Evolutionary conservation across 2,329 filamentous ascomycete genomes (phyloP), one percentile per base, ranked within the genome.

Genomic region (Ascochyta rabiei): DNA sequence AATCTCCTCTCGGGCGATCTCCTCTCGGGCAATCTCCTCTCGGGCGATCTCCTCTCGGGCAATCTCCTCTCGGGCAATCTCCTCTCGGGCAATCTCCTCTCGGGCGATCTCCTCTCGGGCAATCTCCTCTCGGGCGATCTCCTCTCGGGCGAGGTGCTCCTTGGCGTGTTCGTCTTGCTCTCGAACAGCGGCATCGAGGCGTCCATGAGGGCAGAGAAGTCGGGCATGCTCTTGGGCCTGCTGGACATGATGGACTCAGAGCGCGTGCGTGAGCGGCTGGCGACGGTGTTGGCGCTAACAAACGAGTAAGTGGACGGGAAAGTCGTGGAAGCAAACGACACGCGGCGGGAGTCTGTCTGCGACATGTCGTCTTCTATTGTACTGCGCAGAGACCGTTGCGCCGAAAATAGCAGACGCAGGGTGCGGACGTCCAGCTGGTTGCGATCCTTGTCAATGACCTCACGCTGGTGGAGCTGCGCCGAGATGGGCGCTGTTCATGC

Each of bases 401-500:
- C 53, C 42, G 21, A 44, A 48, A 61, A 61, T 64, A 60, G 59
- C 39, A 59, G 28, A 40, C 19, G 34, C 53, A 54, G 56, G 60
- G 60, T 59, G 57, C 39, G 51, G 57, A 50, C 21, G 34, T 28
- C 59, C 47, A 64, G 60, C 62, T 67, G 64, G 67, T 53, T 50
- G 51, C 39, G 45, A 72, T 65, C 70, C 71, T 54, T 45, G 70
- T 72, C 69, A 60, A 74, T 73, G 71, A 74, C 68, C 66, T 72
- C 68, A 72, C 62, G 51, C 41, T 42, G 38, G 56, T 56, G 47
- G 43, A 42, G 52, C 37, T 55, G 18, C 24, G 46, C 41, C 30
- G 46, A 35, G 52, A 55, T 50, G 37, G 46, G 52, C 52, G 35
- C 52, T 55, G 52, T 46, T 55, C 52, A 55, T 55, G 46, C 52